These are phyloP conservation scores for Aspergillus diversus DNA, from an alignment of 495 filamentous ascomycete genomes.

Conservation along the genomic window DNA sequence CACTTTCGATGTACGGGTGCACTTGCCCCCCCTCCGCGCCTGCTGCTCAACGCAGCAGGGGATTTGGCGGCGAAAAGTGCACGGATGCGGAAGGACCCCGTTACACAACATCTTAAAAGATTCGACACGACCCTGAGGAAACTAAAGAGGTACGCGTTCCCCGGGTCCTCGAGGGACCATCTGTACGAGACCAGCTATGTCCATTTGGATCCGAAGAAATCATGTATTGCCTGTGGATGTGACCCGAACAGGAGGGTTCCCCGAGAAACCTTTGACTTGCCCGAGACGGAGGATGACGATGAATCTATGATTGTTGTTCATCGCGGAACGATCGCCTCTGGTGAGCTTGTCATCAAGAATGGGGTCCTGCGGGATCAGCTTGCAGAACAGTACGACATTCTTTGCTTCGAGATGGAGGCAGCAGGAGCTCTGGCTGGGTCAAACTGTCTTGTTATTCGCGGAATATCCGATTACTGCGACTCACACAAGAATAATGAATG, in stretches of 20 bases:
- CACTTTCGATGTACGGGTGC: conserved; percentile 24
- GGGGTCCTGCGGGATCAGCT: conserved; percentile 27
- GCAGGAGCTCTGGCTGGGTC: conserved; percentile 38
- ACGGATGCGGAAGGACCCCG: not conserved
- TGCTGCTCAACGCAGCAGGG: not conserved
- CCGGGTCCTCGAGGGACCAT: not conserved
- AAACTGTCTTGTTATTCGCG: conserved; percentile 41
- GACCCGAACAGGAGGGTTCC: not conserved
- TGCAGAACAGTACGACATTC: conserved; percentile 22
- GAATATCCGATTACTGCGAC: conserved; percentile 46
- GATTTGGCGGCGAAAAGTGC: not conserved
- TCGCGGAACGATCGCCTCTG: conserved; percentile 42
- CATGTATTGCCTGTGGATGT: not conserved
- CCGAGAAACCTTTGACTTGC: not conserved
- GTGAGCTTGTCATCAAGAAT: conserved; percentile 35
- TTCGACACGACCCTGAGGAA: not conserved
- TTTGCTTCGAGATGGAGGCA: conserved; percentile 50
- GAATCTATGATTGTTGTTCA: conserved; percentile 27
- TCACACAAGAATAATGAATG: conserved; percentile 33
- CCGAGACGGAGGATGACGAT: too few relatives aligned
- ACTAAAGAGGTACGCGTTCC: not conserved
- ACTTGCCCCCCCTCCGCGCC: conserved; percentile 23
- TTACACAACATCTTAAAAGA: not conserved
- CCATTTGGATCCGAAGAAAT: not conserved
- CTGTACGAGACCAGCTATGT: not conserved